Evolutionary conservation across 2,329 filamentous ascomycete species (phyloP).

Genomic region (Microsporum ferrugineum): DNA sequence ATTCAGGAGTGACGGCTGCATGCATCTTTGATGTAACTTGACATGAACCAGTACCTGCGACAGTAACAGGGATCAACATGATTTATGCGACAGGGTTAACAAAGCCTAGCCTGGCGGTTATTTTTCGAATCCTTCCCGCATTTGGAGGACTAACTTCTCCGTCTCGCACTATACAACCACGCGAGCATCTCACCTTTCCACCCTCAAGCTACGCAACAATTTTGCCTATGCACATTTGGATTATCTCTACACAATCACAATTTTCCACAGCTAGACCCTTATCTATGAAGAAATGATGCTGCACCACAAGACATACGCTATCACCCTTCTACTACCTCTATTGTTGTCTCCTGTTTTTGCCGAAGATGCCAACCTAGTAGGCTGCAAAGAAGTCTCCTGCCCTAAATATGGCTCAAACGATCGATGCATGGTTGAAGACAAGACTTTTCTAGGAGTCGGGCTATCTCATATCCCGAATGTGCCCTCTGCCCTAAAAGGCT

Average conservation of each 20-base stretch:
- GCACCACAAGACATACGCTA: neutral
- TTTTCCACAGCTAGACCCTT: neutral
- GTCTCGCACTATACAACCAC: neutral
- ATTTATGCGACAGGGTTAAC: too few species aligned
- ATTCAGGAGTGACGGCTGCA: too few species aligned
- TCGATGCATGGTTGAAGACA: neutral
- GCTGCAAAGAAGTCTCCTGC: neutral
- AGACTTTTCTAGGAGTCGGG: neutral
- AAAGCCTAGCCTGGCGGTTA: too few species aligned
- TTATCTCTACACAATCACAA: neutral
- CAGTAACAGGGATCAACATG: too few species aligned
- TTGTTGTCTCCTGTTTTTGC: neutral
- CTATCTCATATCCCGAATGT: constrained; percentile 5
- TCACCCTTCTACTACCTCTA: neutral
- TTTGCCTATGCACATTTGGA: neutral
- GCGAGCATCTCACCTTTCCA: neutral
- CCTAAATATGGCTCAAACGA: neutral
- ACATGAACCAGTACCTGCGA: too few species aligned
- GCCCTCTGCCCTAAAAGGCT: constrained; percentile 10
- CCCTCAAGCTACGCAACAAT: neutral
- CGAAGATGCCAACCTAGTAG: neutral
- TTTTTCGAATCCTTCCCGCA: too few species aligned
- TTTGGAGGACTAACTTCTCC: too few species aligned
- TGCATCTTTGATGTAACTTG: too few species aligned
- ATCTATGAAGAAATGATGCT: neutral